Conservation (phyloP, 78 protist species). For the Protostelium mycophagum region DNA sequence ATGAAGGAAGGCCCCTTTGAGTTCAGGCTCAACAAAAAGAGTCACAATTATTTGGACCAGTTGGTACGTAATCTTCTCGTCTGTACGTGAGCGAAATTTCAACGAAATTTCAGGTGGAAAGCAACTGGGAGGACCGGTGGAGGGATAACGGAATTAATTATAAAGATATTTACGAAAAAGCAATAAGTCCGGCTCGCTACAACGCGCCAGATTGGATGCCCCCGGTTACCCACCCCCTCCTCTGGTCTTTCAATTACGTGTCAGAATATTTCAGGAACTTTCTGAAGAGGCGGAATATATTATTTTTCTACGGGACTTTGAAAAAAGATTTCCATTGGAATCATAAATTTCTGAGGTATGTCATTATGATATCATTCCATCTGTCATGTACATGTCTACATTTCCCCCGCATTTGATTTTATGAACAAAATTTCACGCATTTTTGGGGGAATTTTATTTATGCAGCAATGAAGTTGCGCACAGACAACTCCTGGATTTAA, state of each 20-base stretch:
- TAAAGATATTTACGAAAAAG: background rate
- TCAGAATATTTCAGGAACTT: background rate
- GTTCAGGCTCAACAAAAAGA: background rate
- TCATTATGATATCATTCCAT: background rate
- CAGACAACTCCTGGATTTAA: too few species aligned
- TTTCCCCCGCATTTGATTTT: too few species aligned
- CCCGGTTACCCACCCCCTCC: background rate
- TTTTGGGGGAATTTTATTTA: too few species aligned
- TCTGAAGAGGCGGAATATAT: background rate
- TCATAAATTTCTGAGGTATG: background rate
- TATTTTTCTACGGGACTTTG: constrained; percentile 19
- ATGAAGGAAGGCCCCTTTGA: background rate
- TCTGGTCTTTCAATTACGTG: background rate
- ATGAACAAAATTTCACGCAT: too few species aligned
- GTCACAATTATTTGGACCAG: background rate
- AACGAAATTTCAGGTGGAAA: background rate
- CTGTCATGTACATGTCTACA: too few species aligned
- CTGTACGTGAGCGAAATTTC: background rate
- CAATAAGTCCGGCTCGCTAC: too few species aligned
- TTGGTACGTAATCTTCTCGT: background rate
- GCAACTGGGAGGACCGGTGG: constrained; percentile 21
- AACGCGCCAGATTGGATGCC: too few species aligned
- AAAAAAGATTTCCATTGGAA: constrained; percentile 22
- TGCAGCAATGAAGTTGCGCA: too few species aligned
- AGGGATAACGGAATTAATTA: background rate